Evolutionary conservation across 2,329 filamentous ascomycete species (phyloP).

Genomic region (Claviceps capensis): DNA sequence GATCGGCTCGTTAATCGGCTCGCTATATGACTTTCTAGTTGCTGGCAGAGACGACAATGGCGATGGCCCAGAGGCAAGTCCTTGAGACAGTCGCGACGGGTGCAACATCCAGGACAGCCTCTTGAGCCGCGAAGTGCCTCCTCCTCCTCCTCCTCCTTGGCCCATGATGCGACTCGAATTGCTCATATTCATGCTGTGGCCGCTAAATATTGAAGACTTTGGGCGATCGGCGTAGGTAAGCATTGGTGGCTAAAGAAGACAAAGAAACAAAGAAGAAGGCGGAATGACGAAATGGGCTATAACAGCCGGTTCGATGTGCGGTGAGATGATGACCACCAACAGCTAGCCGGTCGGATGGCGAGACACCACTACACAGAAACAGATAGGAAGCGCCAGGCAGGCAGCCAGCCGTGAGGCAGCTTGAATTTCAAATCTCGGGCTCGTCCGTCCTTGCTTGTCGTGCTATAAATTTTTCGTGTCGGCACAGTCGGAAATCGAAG

Average conservation of each 20-base stretch:
- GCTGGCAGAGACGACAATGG: conserved; percentile 15
- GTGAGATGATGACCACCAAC: neutral
- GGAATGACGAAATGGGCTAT: neutral
- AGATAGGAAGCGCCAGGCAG: neutral
- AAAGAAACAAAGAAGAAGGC: neutral
- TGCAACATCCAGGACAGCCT: conserved; percentile 9
- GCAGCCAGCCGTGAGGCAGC: neutral
- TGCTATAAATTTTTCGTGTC: neutral
- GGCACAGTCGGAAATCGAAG: neutral
- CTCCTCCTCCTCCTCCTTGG: conserved; percentile 4
- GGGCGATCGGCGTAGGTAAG: conserved; percentile 6
- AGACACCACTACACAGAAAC: neutral
- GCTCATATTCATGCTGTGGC: conserved; percentile 2
- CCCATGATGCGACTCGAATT: conserved; percentile 1
- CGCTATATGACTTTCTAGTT: neutral
- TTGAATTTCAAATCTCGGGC: neutral
- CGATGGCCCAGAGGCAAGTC: conserved; percentile 30
- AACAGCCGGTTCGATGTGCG: neutral
- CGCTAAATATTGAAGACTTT: conserved; percentile 4
- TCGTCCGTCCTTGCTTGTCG: neutral
- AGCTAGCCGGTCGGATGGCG: neutral
- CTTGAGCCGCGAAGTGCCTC: conserved; percentile 4
- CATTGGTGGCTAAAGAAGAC: conserved; percentile 5
- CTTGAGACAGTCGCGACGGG: conserved; percentile 13
- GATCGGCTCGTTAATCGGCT: neutral